These are phyloP conservation scores for Paecilomyces dactylethromorphus DNA, from an alignment of 2,329 filamentous ascomycete genomes.

Conservation along the genomic window DNA sequence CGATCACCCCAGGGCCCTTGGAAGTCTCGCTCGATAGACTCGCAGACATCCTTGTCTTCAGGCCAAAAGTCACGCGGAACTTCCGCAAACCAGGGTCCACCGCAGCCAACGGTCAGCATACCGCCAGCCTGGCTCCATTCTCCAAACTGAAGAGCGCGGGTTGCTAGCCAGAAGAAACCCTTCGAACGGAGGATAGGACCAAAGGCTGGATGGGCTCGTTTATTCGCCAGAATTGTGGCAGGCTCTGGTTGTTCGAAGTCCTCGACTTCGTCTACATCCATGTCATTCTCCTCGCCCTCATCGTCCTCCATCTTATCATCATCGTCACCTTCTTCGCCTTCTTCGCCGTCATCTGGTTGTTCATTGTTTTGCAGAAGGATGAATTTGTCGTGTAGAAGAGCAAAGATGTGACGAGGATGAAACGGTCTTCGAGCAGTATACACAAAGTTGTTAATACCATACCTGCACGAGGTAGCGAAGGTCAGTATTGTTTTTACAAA, in stretches of 20 bases:
- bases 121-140: slow-evolving; percentile 42
- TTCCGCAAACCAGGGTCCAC: slow-evolving; percentile 52
- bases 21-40: slow-evolving; percentile 46
- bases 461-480: slow-evolving; percentile 29
- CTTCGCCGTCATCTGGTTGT: slow-evolving; percentile 18
- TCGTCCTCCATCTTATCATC: slow-evolving; percentile 21
- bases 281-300: slow-evolving; percentile 7
- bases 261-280: slow-evolving; percentile 14
- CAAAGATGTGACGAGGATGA: slow-evolving; percentile 33
- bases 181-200: slow-evolving; percentile 36
- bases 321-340: slow-evolving; percentile 19
- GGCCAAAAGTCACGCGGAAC: slow-evolving; percentile 48
- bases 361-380: slow-evolving; percentile 35
- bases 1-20: slow-evolving; percentile 58
- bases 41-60: slow-evolving; percentile 41
- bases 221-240: slow-evolving; percentile 30
- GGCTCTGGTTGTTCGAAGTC: slow-evolving; percentile 28
- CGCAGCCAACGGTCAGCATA: slow-evolving; percentile 37
- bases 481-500: neutral
- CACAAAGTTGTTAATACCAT: slow-evolving; percentile 65
- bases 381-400: slow-evolving; percentile 39
- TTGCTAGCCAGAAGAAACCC: slow-evolving; percentile 40
- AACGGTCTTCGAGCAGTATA: slow-evolving; percentile 55
- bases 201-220: slow-evolving; percentile 30
- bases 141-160: slow-evolving; percentile 34